phyloP scores from a whole-genome alignment of 176 grass and related monocot species.

The Olyra latifolia region DNA sequence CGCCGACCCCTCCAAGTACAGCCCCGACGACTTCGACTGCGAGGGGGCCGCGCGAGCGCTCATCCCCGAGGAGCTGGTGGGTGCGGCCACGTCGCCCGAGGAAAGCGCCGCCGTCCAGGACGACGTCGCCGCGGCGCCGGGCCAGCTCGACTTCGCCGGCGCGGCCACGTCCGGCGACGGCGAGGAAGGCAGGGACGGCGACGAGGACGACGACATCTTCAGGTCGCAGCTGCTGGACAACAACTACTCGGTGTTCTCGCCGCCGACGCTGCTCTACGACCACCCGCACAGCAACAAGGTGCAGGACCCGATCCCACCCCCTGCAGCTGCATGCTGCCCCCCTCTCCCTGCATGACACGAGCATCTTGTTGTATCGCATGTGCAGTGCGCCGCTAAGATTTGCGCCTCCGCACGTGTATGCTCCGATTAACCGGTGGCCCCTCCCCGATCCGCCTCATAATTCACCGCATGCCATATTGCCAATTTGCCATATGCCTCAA shows the following conservation, averaged over 20 bases:
- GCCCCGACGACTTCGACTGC: constrained; percentile 12
- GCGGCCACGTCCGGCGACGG: not conserved
- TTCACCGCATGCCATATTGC: constrained; percentile 2
- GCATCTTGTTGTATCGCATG: constrained; percentile 47
- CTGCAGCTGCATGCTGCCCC: not conserved
- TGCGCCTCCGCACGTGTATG: not conserved
- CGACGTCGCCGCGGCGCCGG: constrained; percentile 10
- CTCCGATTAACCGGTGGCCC: constrained; percentile 2
- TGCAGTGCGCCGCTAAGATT: constrained; percentile 19
- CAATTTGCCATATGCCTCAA: not conserved
- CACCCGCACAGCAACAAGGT: constrained; percentile 48
- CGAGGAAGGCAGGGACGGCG: not conserved
- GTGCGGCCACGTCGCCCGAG: not conserved
- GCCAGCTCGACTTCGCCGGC: constrained; percentile 6
- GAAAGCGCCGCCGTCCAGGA: not conserved
- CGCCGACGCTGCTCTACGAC: constrained; percentile 52
- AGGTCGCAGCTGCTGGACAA: constrained; percentile 46
- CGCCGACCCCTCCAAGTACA: constrained; percentile 64
- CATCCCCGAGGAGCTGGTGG: constrained; percentile 14
- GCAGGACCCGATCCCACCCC: constrained; percentile 10
- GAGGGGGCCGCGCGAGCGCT: not conserved
- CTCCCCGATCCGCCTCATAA: not conserved
- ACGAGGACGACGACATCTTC: constrained; percentile 23
- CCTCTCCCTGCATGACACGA: constrained; percentile 30
- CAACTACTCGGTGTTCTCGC: constrained; percentile 47